Conservation (phyloP, 2,329 filamentous ascomycete species). For the Fusarium pseudoanthophilum region DNA sequence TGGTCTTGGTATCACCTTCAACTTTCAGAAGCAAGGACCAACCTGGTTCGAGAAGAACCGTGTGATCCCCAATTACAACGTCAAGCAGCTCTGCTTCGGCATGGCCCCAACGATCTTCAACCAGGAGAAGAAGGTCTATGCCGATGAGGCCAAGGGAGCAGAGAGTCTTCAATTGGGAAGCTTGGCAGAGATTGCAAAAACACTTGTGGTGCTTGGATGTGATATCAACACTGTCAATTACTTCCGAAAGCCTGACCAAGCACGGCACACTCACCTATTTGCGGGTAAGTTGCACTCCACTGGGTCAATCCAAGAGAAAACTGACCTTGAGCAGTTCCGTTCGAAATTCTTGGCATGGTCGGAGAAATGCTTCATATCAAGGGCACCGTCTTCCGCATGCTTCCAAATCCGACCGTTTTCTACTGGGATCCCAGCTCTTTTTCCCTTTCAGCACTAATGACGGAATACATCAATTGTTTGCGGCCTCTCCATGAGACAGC, state of each 20-base stretch:
- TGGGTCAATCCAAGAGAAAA: fast-evolving
- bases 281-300: conserved; percentile 13
- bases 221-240: conserved; percentile 48
- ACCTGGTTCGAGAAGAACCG: conserved; percentile 50
- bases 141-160: conserved; percentile 32
- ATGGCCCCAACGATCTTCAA: conserved; percentile 53
- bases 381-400: conserved; percentile 52
- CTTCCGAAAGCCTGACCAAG: conserved; percentile 40
- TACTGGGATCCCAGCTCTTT: conserved; percentile 37
- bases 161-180: conserved; percentile 49
- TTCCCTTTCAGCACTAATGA: conserved; percentile 18
- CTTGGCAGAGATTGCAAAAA: conserved; percentile 49
- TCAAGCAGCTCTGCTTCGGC: conserved; percentile 56
- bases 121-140: conserved; percentile 36
- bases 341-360: conserved; percentile 54
- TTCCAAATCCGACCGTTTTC: conserved; percentile 53
- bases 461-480: conserved; percentile 15
- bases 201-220: conserved; percentile 54
- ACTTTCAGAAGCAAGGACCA: conserved; percentile 51
- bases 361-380: conserved; percentile 50
- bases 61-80: conserved; percentile 49
- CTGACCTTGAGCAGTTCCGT: conserved; percentile 11
- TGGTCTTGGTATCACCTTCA: conserved; percentile 54
- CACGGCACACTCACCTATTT: conserved; percentile 33
- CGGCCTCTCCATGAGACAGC: neutral